Base-by-base conservation (phyloP, 441 rosid genomes). In the Euphorbia celastroides region DNA sequence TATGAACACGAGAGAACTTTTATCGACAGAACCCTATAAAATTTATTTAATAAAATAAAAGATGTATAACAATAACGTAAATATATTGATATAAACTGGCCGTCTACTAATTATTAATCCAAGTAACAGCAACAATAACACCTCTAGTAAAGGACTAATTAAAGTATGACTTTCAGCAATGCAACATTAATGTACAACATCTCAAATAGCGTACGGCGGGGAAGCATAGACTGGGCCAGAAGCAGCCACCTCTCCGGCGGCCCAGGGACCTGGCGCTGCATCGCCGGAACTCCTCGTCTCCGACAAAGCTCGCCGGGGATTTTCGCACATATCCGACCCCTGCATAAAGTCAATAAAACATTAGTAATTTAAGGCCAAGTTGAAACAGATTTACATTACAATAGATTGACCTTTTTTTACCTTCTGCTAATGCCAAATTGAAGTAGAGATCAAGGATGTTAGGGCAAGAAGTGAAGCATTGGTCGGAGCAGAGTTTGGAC, bases 361-460 rank as follows among this genome's bases (percentile, higher is more conserved):
- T n/a, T n/a, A n/a, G n/a, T n/a, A n/a, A n/a, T n/a, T n/a, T n/a
- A n/a, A n/a, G n/a, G n/a, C n/a, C n/a, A n/a, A n/a, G n/a, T n/a
- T n/a, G n/a, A n/a, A n/a, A n/a, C n/a, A n/a, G n/a, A n/a, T n/a
- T n/a, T n/a, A n/a, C n/a, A n/a, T n/a, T n/a, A n/a, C n/a, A n/a
- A n/a, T n/a, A n/a, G n/a, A n/a, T n/a, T n/a, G n/a, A n/a, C n/a
- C n/a, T n/a, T n/a, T n/a, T n/a, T n/a, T n/a, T 52, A 80, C 80
- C 87, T 79, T 83, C 85, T n/a, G 70, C 83, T 1, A 72, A 50
- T 26, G 87, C 85, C 72, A 81, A 57, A 56, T 78, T 74, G 75
- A 60, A 72, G 83, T 79, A 83, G 62, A 81, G 84, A 59, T 81
- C 81, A 42, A 81, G 71, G 31, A 79, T 75, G 72, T 75, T 79